Base-by-base conservation (phyloP, 2,329 filamentous ascomycete species). In the Didymella pomorum region DNA sequence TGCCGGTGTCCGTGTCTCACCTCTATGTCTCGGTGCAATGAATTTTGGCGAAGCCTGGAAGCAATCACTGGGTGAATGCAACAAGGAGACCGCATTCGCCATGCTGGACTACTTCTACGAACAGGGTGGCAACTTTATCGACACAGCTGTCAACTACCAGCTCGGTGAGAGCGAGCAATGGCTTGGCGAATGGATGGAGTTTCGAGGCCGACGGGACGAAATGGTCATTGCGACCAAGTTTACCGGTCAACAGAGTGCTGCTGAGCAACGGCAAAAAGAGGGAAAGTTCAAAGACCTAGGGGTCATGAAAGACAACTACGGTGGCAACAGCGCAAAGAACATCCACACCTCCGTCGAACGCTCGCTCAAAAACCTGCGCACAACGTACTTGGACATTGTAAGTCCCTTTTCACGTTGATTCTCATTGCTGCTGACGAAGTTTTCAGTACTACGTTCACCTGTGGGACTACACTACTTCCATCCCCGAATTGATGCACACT, bases 61-160 rank as follows among this genome's bases (percentile, higher is more conserved):
- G 26, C 37, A 46, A 21, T 8, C 52, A 10, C 49, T 68, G 3
- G 68, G 60, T 4, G 81, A 82, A 53, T 67, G 90, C 88, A 82
- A 85, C 71, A 86, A 90, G 69, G 79, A 85, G 51, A 82, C 84
- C 1, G 87, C 84, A 2, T 87, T 90, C 65, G 78, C 81, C 23
- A 85, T 92, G 25, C 81, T 91, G 8, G 88, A 91, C 67, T 86
- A 84, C 70, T 91, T 85, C 76, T 86, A 82, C 83, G 81, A 83
- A 8, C 82, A 87, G 0, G 87, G 87, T 4, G 89, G 89, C 29
- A 91, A 91, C 77, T 91, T 91, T 73, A 87, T 92, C 69, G 89
- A 91, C 71, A 90, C 87, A 6, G 75, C 75, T 10, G 75, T 74
- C 57, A 75, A 73, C 61, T 80, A 79, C 56, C 75, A 79, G 49